Conservation (phyloP, 1,139 yeast species). For the Kluyveromyces sp. region DNA sequence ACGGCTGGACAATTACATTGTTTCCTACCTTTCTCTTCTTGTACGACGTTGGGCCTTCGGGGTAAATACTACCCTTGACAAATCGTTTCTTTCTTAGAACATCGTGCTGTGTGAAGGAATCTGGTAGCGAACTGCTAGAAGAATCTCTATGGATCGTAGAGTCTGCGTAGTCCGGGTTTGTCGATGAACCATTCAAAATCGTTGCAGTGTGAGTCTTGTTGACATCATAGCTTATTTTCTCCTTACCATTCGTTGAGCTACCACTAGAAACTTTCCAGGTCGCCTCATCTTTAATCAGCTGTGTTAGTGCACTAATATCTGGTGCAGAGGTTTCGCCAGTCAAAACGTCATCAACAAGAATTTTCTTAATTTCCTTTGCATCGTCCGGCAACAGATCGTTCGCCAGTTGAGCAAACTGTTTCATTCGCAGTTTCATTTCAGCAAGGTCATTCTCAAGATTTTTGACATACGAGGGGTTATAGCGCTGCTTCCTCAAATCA, state of each 20-base stretch:
- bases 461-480: constrained; percentile 44
- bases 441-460: constrained; percentile 31
- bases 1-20: background rate
- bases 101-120: constrained; percentile 4
- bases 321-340: constrained; percentile 8
- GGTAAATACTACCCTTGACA: constrained; percentile 29
- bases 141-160: background rate
- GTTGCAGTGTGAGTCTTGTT: background rate
- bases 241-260: background rate
- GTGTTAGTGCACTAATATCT: background rate
- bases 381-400: constrained; percentile 19
- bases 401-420: constrained; percentile 20
- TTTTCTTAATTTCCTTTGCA: constrained; percentile 13
- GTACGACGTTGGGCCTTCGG: constrained; percentile 28
- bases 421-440: constrained; percentile 25
- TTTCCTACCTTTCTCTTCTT: constrained; percentile 10
- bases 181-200: background rate
- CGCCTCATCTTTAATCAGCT: background rate
- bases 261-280: background rate
- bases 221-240: background rate
- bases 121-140: background rate
- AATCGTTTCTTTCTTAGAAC: constrained; percentile 17
- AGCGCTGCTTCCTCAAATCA: constrained; percentile 49
- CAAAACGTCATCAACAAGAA: constrained; percentile 21
- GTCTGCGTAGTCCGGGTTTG: background rate